Base-by-base conservation (phyloP, 495 filamentous ascomycete genomes). In the Penicillium lividum region DNA sequence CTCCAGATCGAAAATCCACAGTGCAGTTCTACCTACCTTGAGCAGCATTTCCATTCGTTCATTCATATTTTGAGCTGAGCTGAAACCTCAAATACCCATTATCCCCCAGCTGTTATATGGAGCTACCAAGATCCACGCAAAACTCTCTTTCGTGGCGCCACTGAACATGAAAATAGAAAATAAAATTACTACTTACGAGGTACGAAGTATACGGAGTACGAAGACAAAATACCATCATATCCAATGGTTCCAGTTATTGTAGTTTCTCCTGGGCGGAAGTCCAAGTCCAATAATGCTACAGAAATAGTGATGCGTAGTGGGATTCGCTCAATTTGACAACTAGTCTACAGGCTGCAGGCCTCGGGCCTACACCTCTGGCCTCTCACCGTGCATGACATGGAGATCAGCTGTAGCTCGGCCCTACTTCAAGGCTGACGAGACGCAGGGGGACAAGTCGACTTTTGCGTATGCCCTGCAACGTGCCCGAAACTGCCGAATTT, bases 1-100 rank as follows among this genome's bases (percentile, higher is more conserved):
- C 56, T 63, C 56, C 51, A 56, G 52, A 55, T 63, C 56, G 18
- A 33, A 50, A 33, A 13, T n/a, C 53, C 53, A 55, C 53, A 33
- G 25, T 27, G 28, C 53, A 55, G 40, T 55, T 22, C 22, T 8
- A 34, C 18, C 40, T 15, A 25, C 4, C 27, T 45, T 15, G 29
- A 33, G 34, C 2, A 51, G 27, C 31, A 31, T 11, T 22, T 57
- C 38, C 53, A 59, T 63, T 56, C 57, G 57, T 45, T 48, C 34
- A 40, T 43, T 27, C n/a, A 18, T 10, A 10, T 50, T 50, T 22
- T 13, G 36, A 60, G 57, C 57, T 64, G 57, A 64, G 54, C 58
- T 64, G 62, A 60, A 45, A 38, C 34, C 57, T 36, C 25, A 13
- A 7, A 33, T 40, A 16, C 3, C 38, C 49, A 52, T 36, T 40